phyloP scores from a whole-genome alignment of 2,329 filamentous ascomycete genomes.

The Ceratocystis papillata region DNA sequence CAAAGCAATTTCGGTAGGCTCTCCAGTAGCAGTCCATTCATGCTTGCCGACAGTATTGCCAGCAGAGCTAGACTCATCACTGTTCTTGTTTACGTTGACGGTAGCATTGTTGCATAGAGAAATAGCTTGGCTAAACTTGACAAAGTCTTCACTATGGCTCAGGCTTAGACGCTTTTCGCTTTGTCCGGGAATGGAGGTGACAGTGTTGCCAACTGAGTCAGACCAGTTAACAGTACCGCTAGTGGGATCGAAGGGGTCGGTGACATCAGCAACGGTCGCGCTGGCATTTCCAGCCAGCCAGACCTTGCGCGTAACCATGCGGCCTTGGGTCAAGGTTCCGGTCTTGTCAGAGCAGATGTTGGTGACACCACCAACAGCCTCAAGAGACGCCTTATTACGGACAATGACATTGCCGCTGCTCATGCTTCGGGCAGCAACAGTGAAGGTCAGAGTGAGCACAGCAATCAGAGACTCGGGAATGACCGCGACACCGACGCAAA shows the following conservation, averaged over 20 bases:
- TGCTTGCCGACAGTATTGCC: slow-evolving; percentile 25
- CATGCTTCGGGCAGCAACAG: slow-evolving; percentile 55
- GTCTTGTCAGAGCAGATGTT: slow-evolving; percentile 63
- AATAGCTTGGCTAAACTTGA: slow-evolving; percentile 43
- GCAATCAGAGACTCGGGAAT: slow-evolving; percentile 58
- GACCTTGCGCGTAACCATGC: slow-evolving; percentile 54
- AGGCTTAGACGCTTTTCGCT: slow-evolving; percentile 24
- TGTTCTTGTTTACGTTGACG: slow-evolving; percentile 36
- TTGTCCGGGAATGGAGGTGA: slow-evolving; percentile 17
- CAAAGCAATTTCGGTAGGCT: slow-evolving; percentile 63
- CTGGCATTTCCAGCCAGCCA: slow-evolving; percentile 47
- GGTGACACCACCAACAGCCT: slow-evolving; percentile 58
- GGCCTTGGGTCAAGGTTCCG: slow-evolving; percentile 54
- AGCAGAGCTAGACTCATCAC: slow-evolving; percentile 20
- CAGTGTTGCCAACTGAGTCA: slow-evolving; percentile 28
- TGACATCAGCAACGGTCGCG: slow-evolving; percentile 44
- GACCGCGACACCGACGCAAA: slow-evolving; percentile 51
- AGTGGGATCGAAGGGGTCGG: slow-evolving; percentile 51
- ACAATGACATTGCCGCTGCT: slow-evolving; percentile 54
- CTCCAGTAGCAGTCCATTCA: slow-evolving; percentile 51
- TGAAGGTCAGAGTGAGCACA: slow-evolving; percentile 61
- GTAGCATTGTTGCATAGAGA: slow-evolving; percentile 52
- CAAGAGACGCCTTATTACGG: slow-evolving; percentile 52
- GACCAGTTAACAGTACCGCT: slow-evolving; percentile 43
- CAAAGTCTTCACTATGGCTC: slow-evolving; percentile 31